Base-by-base conservation (phyloP, 805 yeast species). In the Yamadazyma sp. region DNA sequence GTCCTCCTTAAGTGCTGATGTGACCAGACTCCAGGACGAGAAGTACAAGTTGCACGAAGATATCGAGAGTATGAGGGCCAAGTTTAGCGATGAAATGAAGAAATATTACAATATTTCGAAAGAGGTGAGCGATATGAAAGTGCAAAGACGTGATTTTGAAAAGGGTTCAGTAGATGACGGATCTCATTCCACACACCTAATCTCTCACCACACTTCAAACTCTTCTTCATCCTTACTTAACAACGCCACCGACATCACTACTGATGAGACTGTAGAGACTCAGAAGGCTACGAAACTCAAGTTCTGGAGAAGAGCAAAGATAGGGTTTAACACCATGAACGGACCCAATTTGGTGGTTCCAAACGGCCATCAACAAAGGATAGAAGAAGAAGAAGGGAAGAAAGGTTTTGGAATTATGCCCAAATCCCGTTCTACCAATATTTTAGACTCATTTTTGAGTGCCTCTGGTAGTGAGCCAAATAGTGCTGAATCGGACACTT, bases 91-190 rank as follows among this genome's bases (percentile, higher is more conserved):
- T 14, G 49, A 46, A 26, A 28, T 40, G 12, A 46, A 37, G 31
- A 37, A 35, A 21, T 25, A 34, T 14, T 38, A 42, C n/a, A 38
- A 21, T 5, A 46, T 82, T 23, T 40, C 63, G 14, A 64, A 61
- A 28, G 88, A 83, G 26, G 67, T 84, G 10, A 72, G 67, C 32
- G 71, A 62, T 13, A 61, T 88, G 44, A 69, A 61, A 20, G 42
- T 49, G 0, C 71, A 73, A 32, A 81, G 74, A 57, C 65, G 62
- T 22, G 57, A 60, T 12, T 58, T 87, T 42, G 32, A 46, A 37
- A 25, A 38, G 23, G 12, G 36, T 15, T 13, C 32, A 19, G 8
- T 17, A 7, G 15, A n/a, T 16, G 34, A 32, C 9, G 33, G 26
- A 9, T 19, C 18, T 12, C 28, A 16, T 8, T 13, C 19, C 5